Evolutionary conservation across 345 rosid species (phyloP), one percentile per base, ranked within the genome.

Genomic region (Melastoma malabathricum): DNA sequence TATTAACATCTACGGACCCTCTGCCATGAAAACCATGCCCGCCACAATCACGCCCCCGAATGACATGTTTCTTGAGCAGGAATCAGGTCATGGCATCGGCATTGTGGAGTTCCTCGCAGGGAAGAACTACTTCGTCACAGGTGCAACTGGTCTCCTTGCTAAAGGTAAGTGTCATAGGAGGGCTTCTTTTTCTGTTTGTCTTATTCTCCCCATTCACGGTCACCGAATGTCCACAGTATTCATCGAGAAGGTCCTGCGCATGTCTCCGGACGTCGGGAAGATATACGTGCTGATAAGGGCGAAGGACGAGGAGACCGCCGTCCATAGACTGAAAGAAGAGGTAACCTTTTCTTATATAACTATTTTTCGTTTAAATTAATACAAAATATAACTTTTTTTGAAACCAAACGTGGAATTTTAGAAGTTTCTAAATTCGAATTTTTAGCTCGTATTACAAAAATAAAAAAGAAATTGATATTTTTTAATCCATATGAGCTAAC

Each of bases 281-380:
- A 61, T 61, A 16, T 61, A 44, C 44, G 34, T 61, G 22, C 25
- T 61, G 20, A 48, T 61, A 16, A 54, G 23, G 57, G 64, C 64
- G 23, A 54, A 53, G 15, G 34, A 47, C 39, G 54, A 20, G 15
- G 59, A 47, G 18, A 52, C 18, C 17, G 64, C 64, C 31, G 16
- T 47, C 4, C 23, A 18, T 5, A 54, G 59, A 23, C 4, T 61
- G 14, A 54, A 39, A 34, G 12, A 27, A 3, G 64, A 61, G 59
- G 64, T 54, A 20, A 22, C 7, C 15, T 17, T 16, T 27, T 15
- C 43, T 4, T 3, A n/a, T n/a, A n/a, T n/a, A n/a, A n/a, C n/a
- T n/a, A n/a, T n/a, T n/a, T n/a, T n/a, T n/a, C n/a, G n/a, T n/a
- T n/a, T n/a, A n/a, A n/a, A n/a, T n/a, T n/a, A n/a, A n/a, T n/a